These are phyloP conservation scores for Pulveroboletus sp. DNA, from an alignment of 768 basidiomycete genomes.

Conservation along the genomic window DNA sequence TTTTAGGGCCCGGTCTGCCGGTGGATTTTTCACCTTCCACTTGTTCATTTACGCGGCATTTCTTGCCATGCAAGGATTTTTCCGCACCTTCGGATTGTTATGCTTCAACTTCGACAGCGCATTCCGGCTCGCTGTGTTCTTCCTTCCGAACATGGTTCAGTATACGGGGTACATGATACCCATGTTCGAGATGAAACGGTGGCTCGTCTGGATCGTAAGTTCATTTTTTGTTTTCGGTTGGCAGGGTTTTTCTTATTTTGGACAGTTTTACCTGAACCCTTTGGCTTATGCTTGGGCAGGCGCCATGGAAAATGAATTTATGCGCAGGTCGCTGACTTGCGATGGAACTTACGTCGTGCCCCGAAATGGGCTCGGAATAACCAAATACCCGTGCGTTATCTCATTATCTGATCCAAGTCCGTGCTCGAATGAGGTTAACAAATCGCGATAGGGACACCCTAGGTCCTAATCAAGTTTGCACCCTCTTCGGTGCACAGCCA, in stretches of 20 bases:
- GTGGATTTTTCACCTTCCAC: slow-evolving; percentile 55
- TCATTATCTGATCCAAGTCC: background rate
- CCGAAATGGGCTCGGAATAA: slow-evolving; percentile 51
- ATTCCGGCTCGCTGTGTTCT: slow-evolving; percentile 56
- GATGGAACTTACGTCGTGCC: slow-evolving; percentile 65
- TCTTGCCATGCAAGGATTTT: slow-evolving; percentile 79
- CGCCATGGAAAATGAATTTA: slow-evolving; percentile 84
- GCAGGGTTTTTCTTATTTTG: slow-evolving; percentile 6
- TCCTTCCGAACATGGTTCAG: slow-evolving; percentile 72
- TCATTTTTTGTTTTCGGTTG: background rate
- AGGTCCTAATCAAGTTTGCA: slow-evolving; percentile 73
- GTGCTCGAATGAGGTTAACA: slow-evolving; percentile 2
- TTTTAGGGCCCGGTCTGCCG: slow-evolving; percentile 32
- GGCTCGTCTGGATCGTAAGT: slow-evolving; percentile 82
- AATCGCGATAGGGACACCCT: slow-evolving; percentile 40
- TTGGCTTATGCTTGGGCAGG: slow-evolving; percentile 73
- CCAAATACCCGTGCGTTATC: slow-evolving; percentile 58
- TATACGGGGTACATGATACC: slow-evolving; percentile 73
- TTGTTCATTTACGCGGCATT: slow-evolving; percentile 62
- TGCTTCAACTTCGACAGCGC: slow-evolving; percentile 52
- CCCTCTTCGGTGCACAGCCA: slow-evolving; percentile 58
- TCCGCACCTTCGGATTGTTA: slow-evolving; percentile 65
- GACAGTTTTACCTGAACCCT: slow-evolving; percentile 72
- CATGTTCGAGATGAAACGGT: slow-evolving; percentile 66
- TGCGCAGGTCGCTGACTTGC: slow-evolving; percentile 58